phyloP scores from a whole-genome alignment of 1,139 yeast species.

The Pneumocystis carinii region DNA sequence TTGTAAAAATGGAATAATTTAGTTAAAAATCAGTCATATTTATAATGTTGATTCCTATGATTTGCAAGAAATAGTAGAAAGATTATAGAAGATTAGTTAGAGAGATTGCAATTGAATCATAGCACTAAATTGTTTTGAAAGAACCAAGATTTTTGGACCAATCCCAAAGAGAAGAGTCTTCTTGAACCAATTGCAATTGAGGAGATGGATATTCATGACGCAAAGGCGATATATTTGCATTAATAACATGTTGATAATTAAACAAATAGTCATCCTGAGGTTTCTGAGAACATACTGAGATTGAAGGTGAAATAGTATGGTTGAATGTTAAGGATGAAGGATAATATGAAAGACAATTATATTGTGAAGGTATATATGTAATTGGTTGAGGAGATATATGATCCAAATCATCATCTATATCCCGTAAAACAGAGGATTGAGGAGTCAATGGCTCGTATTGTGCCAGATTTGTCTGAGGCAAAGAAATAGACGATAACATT shows the following conservation, averaged over 20 bases:
- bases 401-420: background rate
- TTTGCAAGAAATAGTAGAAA: background rate
- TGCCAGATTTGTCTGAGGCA: background rate
- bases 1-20: too few species aligned
- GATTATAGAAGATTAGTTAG: background rate
- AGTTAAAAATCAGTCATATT: too few species aligned
- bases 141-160: background rate
- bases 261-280: background rate
- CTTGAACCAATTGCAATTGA: background rate
- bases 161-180: background rate
- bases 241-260: background rate
- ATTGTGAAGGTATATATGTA: background rate
- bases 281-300: background rate
- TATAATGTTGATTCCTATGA: background rate
- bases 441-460: background rate
- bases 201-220: background rate
- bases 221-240: background rate
- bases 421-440: background rate
- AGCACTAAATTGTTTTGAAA: background rate
- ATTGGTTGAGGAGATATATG: background rate
- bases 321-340: background rate
- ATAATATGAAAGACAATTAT: background rate
- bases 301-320: background rate
- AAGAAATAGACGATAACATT: background rate
- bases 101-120: background rate